Percentiles rank a stretch among this genome's conserved stretches.
Conservation (phyloP, 495 filamentous ascomycete genomes). For the Achaetomiella virescens region DNA sequence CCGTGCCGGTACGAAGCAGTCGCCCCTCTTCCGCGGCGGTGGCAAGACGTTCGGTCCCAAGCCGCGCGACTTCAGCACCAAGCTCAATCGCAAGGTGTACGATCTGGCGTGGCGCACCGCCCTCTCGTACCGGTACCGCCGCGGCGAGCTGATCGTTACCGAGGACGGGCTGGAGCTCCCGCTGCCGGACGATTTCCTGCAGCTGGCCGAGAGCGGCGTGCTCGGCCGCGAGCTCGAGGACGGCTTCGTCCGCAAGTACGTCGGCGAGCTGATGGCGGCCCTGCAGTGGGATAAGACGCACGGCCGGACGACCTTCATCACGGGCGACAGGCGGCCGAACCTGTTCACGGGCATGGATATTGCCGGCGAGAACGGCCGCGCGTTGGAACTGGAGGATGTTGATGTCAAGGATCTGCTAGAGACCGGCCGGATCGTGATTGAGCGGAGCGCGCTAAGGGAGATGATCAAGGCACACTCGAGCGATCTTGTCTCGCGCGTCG, state of each 20-base stretch:
- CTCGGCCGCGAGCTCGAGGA: conserved; percentile 35
- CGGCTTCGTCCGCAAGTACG: conserved; percentile 50
- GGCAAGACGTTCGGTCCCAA: conserved; percentile 82
- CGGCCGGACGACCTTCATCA: conserved; percentile 76
- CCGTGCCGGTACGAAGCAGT: conserved; percentile 72
- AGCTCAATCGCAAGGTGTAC: conserved; percentile 83
- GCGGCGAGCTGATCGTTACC: conserved; percentile 79
- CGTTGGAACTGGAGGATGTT: conserved; percentile 63
- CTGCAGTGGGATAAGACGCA: conserved; percentile 66
- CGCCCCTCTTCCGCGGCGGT: conserved; percentile 77
- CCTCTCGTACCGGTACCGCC: conserved; percentile 79
- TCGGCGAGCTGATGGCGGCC: conserved; percentile 56
- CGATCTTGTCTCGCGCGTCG: conserved; percentile 52
- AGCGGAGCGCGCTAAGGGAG: conserved; percentile 69
- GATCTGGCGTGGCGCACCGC: conserved; percentile 94
- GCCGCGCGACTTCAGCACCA: conserved; percentile 80
- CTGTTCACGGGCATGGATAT: conserved; percentile 54
- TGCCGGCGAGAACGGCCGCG: conserved; percentile 58
- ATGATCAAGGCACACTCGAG: conserved; percentile 71
- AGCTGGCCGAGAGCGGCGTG: conserved; percentile 22
- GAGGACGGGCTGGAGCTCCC: conserved; percentile 63
- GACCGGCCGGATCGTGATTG: conserved; percentile 76
- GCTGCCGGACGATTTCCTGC: conserved; percentile 38
- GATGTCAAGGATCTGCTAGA: conserved; percentile 93
- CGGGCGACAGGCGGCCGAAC: conserved; percentile 46